A percentile compares a stretch with the other conserved stretches of the same genome.
phyloP scores from a whole-genome alignment of 2,329 filamentous ascomycete species.

The Cyphellophora europaea region DNA sequence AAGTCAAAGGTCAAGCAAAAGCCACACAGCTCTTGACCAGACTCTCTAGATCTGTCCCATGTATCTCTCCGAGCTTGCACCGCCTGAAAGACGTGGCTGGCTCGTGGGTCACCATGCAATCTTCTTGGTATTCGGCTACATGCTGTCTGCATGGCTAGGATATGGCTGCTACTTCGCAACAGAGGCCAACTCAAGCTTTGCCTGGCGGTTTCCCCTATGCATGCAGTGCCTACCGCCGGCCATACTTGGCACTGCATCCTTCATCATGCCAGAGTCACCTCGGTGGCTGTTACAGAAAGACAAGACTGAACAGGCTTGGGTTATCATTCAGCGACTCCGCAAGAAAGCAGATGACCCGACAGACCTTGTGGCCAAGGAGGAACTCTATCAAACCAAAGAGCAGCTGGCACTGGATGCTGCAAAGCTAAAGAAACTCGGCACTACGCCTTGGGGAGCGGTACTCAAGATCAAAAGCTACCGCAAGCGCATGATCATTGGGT shows the following conservation, averaged over 20 bases:
- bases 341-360: constrained; percentile 29
- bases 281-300: constrained; percentile 24
- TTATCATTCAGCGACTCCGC: constrained; percentile 31
- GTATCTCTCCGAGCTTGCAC: constrained; percentile 14
- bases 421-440: constrained; percentile 28
- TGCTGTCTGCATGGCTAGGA: constrained; percentile 13
- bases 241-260: constrained; percentile 8
- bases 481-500: constrained; percentile 43
- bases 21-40: no score
- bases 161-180: constrained; percentile 16
- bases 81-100: constrained; percentile 11
- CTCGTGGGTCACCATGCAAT: constrained; percentile 16
- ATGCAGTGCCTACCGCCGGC: constrained; percentile 11
- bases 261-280: constrained; percentile 13
- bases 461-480: constrained; percentile 39
- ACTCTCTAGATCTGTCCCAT: no score
- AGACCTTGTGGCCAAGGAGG: constrained; percentile 27
- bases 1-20: no score
- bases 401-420: constrained; percentile 16
- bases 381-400: constrained; percentile 28
- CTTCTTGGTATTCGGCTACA: constrained; percentile 16
- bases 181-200: constrained; percentile 10
- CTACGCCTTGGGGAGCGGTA: constrained; percentile 36
- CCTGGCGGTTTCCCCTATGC: constrained; percentile 17
- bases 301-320: constrained; percentile 17